Evolutionary conservation across 176 grass and related monocot genomes (phyloP), one percentile per base, ranked within the genome.

Genomic region (Thinopyrum elongatum): DNA sequence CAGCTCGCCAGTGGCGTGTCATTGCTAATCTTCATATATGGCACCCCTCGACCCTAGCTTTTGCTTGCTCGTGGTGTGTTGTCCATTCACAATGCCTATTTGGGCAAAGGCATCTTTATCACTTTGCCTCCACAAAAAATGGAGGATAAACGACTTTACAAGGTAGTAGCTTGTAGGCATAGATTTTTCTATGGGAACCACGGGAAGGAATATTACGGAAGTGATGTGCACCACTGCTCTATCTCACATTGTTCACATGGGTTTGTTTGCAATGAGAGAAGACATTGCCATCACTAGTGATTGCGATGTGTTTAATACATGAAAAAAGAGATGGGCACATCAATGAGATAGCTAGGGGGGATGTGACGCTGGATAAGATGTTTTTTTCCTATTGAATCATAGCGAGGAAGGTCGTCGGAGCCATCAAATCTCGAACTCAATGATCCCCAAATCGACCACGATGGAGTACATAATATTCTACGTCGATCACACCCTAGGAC

Each of bases 171-270:
- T 84, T 84, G 7, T 25, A 8, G 30, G n/a, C 21, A 64, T 66
- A 36, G 74, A 69, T 46, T 82, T 80, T 66, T 84, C 57, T 33
- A 74, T 74, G 34, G 66, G 15, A 66, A 23, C 19, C 13, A 74
- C 22, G 49, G 51, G 57, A 78, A 46, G 77, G 34, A 68, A 74
- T 81, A 26, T 49, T 2, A 21, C 10, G 21, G 47, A 23, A 59
- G 34, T 23, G 41, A 77, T 70, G 64, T 33, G 39, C 19, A 31
- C 77, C 19, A 33, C 77, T 5, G 27, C 44, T 76, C 44, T 51
- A 53, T 76, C 77, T 55, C 88, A 72, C 79, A 34, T 86, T 83
- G 13, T 83, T 33, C 79, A 57, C 73, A 82, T 90, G 88, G 62
- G 33, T 19, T 28, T 34, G 34, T 49, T 70, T 70, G 28, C 11